Evolutionary conservation across 306 rosid genomes (phyloP).

Genomic region (Purshia tridentata): DNA sequence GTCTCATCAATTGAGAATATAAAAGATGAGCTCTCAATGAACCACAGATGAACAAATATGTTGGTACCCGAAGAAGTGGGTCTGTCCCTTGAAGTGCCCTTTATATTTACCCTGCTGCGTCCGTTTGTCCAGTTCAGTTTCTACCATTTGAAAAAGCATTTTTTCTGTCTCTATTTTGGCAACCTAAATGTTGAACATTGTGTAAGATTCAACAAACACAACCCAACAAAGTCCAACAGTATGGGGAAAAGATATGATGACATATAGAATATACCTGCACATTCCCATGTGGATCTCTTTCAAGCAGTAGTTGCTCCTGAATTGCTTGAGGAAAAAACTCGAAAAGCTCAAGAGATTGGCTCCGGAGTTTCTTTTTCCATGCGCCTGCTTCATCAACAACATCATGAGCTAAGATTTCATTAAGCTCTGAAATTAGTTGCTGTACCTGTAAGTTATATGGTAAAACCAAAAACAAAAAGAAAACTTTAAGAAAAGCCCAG

Average conservation of each 20-base stretch:
- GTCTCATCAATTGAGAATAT: background rate
- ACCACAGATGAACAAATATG: background rate
- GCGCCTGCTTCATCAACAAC: slow-evolving; percentile 69
- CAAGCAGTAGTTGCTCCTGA: slow-evolving; percentile 92
- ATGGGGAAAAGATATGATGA: slow-evolving; percentile 17
- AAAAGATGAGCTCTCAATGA: background rate
- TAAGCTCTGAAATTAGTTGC: slow-evolving; percentile 81
- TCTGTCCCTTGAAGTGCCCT: slow-evolving; percentile 59
- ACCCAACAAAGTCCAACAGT: slow-evolving; percentile 8
- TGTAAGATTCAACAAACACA: background rate
- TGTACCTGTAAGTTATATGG: slow-evolving; percentile 62
- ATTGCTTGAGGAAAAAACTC: slow-evolving; percentile 81
- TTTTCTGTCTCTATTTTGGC: slow-evolving; percentile 93
- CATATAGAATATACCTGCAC: slow-evolving; percentile 58
- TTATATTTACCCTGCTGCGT: slow-evolving; percentile 60
- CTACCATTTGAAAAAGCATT: slow-evolving; percentile 92
- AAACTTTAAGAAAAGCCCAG: background rate
- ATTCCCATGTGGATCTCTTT: slow-evolving; percentile 94
- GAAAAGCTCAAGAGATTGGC: slow-evolving; percentile 71
- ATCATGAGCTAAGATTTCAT: slow-evolving; percentile 77
- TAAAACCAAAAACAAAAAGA: background rate
- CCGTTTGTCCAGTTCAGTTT: slow-evolving; percentile 73
- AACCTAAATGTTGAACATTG: slow-evolving; percentile 46
- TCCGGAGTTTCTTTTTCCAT: slow-evolving; percentile 82
- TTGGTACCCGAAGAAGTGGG: slow-evolving; percentile 85